Base-by-base conservation (phyloP, 1,284 basidiomycete species). In the Wolfiporia cocos region DNA sequence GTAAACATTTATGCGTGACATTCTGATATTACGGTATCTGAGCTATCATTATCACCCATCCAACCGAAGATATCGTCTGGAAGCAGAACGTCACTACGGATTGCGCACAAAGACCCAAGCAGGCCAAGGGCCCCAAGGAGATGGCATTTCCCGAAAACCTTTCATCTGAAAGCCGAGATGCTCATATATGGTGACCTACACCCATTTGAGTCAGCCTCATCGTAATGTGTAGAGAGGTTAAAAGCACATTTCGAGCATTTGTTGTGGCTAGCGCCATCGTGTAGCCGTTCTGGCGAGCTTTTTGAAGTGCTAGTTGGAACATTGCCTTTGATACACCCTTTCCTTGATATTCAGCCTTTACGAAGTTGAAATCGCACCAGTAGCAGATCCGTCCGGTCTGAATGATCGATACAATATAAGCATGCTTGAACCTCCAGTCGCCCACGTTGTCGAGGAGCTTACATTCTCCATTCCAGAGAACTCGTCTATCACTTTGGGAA, bases 341-440 rank as follows among this genome's bases (percentile, higher is more conserved):
- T 12, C 44, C 38, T 23, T 50, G 51, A 30, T 47, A 47, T 28
- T 50, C 47, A 4, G 23, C 36, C 5, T 39, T 22, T 11, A 50
- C 51, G 30, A 52, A 47, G 20, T 46, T 47, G 21, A 47, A 43
- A 19, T 32, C 38, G 41, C 51, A 52, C 51, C 51, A 52, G 36
- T 49, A 50, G 5, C 30, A 41, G 33, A 24, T 50, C 42, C 36
- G 46, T 42, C 32, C 44, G 33, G 18, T 39, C 22, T 46, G 15
- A 11, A 26, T 28, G 9, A 28, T 7, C 7, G 14, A 9, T 7
- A 12, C 18, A 18, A 15, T 20, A 2, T 22, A 18, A 5, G 6
- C n/a, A 14, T 7, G 15, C 9, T 28, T 14, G 14, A 14, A 28
- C 14, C 26, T 9, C 5, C 17, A 4, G 17, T 14, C 19, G 10